Base-by-base conservation (phyloP, 2,329 filamentous ascomycete genomes). In the Dactylonectria estremocensis region DNA sequence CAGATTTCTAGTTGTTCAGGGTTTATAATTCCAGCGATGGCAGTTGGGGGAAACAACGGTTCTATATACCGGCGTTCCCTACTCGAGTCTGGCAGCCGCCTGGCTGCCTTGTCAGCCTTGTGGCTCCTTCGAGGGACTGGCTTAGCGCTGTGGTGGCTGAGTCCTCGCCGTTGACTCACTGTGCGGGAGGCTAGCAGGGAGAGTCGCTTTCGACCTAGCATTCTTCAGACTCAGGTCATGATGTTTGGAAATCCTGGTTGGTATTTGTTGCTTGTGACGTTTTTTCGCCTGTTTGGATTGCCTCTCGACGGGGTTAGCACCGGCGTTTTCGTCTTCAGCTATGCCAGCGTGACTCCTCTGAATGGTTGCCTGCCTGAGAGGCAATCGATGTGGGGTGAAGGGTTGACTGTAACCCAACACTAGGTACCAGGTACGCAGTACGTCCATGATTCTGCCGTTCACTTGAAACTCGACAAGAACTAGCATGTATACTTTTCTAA, bases 81-180 rank as follows among this genome's bases (percentile, higher is more conserved):
- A 10, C 45, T n/a, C 8, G 45, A 14, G 28, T 7, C 14, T 35
- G 7, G 2, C 16, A 18, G 53, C 45, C 52, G 28, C 53, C 43
- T 48, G 55, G 28, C 53, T 46, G 65, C 10, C 48, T 16, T 45
- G 57, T 69, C 61, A 63, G 59, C 68, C 68, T 70, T 66, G 58
- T 40, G 60, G 24, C 68, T 66, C 68, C 61, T 50, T 43, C 60
- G 33, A 35, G 48, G 53, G 18, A 8, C 18, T 48, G 53, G 20
- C 49, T 57, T 61, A 69, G 64, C 5, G 60, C 14, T 40, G 48
- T 14, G 40, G 61, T 46, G 65, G 70, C 65, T 69, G 70, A 70
- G 70, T 58, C 56, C 52, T 67, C 45, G 66, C 70, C 69, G 69
- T 76, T 75, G 70, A 75, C 67, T 76, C 73, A 74, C 48, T 55